Percentiles rank a stretch among this genome's conserved stretches.
Evolutionary conservation across 331 rosid species (phyloP).

Genomic region (Acacia pycnantha): DNA sequence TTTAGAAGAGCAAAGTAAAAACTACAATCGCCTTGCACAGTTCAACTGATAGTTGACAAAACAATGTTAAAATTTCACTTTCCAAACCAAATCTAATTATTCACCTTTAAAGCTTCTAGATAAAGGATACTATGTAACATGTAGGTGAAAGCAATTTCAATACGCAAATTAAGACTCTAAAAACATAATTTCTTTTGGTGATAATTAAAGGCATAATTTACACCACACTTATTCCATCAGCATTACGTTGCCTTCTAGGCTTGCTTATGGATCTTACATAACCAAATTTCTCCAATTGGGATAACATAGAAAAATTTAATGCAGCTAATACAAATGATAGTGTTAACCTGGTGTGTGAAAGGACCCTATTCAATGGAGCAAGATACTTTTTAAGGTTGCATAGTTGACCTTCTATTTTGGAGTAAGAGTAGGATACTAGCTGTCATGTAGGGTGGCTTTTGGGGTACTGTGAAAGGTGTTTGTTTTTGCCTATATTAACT

Average conservation of each 20-base stretch:
- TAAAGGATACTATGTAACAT: background rate
- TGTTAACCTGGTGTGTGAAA: background rate
- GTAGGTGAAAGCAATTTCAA: background rate
- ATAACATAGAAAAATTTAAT: no score
- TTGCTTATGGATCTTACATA: background rate
- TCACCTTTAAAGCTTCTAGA: background rate
- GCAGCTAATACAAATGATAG: no score
- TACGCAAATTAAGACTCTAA: background rate
- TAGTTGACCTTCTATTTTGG: no score
- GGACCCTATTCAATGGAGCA: no score
- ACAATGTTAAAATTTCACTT: background rate
- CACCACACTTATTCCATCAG: no score
- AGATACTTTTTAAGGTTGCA: no score
- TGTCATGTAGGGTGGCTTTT: no score
- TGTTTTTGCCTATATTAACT: no score
- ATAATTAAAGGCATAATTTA: background rate
- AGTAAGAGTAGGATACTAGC: no score
- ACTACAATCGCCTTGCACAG: background rate
- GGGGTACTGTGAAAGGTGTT: no score
- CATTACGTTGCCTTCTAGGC: no score
- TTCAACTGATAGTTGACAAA: background rate
- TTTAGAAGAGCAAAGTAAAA: slow-evolving; percentile 6
- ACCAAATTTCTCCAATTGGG: no score
- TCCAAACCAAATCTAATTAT: background rate
- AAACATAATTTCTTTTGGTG: background rate